Conservation (phyloP, 2,329 filamentous ascomycete genomes). For the Corinectria fuckeliana region DNA sequence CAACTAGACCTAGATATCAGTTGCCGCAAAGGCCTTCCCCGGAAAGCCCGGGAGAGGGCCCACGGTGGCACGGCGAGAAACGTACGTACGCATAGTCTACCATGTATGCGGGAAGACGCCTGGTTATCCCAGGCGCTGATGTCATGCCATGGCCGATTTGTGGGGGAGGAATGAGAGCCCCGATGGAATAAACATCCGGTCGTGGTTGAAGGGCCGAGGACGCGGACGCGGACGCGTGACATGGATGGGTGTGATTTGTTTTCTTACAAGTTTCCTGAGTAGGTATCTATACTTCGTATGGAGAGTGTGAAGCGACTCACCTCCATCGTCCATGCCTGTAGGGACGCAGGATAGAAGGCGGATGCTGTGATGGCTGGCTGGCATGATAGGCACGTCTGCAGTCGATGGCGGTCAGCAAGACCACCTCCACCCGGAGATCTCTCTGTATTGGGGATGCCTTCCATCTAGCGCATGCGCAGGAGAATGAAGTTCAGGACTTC, state of each 20-base stretch:
- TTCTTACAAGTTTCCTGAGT: neutral
- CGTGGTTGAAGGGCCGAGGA: neutral
- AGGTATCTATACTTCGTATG: too few species aligned
- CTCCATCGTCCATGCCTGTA: neutral
- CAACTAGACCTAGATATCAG: neutral
- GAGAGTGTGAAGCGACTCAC: neutral
- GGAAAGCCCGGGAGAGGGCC: neutral
- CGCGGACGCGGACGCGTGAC: neutral
- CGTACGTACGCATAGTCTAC: neutral
- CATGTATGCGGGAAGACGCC: neutral
- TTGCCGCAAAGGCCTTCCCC: neutral
- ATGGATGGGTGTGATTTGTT: neutral
- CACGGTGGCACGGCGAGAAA: neutral
- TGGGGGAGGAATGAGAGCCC: constrained; percentile 11
- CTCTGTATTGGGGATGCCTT: neutral
- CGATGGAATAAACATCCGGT: neutral
- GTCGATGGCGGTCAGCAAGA: neutral
- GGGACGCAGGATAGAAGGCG: neutral
- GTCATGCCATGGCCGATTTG: constrained; percentile 8
- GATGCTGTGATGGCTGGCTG: neutral
- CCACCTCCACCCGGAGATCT: neutral
- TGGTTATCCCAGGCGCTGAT: neutral
- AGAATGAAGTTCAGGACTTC: neutral
- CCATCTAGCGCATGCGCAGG: neutral
- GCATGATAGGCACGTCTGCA: neutral